Percentiles rank a stretch among this genome's conserved stretches.
Conservation (phyloP, 345 rosid genomes). For the Aquilaria yunnanensis region DNA sequence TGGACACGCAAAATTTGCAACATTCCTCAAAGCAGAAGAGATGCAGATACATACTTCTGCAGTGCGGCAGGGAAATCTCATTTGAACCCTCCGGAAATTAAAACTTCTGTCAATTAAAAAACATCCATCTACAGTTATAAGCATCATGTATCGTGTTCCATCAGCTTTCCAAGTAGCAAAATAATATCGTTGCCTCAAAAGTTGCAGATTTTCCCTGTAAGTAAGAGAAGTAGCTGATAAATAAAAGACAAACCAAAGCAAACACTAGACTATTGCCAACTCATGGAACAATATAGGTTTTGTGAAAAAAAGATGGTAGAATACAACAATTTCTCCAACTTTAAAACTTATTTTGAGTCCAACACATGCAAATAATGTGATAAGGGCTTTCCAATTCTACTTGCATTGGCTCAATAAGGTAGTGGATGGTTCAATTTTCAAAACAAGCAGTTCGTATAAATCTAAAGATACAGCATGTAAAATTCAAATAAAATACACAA, state of each 20-base stretch:
- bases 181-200: constrained; percentile 87
- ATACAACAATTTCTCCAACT: too few species aligned
- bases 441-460: too few species aligned
- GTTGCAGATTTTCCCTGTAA: constrained; percentile 89
- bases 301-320: too few species aligned
- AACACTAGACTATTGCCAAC: constrained; percentile 7
- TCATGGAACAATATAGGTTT: too few species aligned
- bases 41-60: constrained; percentile 49
- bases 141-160: constrained; percentile 98
- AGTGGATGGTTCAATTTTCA: too few species aligned
- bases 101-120: constrained; percentile 85
- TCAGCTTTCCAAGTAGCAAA: constrained; percentile 99
- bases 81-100: constrained; percentile 87
- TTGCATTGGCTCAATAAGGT: too few species aligned
- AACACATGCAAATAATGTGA: too few species aligned
- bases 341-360: too few species aligned
- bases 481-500: too few species aligned
- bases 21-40: constrained; percentile 7
- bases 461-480: too few species aligned
- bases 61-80: constrained; percentile 88
- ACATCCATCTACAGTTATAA: constrained; percentile 85
- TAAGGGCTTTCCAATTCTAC: too few species aligned
- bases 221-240: constrained; percentile 5
- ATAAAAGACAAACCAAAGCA: not conserved
- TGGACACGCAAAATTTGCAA: constrained; percentile 5